phyloP scores from a whole-genome alignment of 169 alveolate species.

The Ichthyophthirius multifiliis region DNA sequence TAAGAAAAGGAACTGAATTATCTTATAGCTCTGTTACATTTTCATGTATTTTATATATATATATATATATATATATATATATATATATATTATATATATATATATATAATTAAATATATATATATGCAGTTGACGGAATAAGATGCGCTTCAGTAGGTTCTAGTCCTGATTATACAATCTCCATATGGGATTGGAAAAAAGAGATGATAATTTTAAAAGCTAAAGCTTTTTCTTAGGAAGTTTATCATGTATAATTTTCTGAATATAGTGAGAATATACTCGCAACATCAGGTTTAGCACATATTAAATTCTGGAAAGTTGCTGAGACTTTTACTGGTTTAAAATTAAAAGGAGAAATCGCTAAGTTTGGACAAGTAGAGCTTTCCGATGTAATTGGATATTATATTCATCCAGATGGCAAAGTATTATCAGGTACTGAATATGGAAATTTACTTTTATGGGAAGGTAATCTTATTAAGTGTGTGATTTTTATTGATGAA shows the following conservation, averaged over 20 bases:
- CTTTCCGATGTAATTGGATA: conserved; percentile 86
- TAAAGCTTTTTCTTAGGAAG: conserved; percentile 91
- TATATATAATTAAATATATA: too few relatives aligned
- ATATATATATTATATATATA: not conserved
- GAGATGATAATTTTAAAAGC: conserved; percentile 84
- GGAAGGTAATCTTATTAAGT: conserved; percentile 92
- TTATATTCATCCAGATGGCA: conserved; percentile 91
- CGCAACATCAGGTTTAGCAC: conserved; percentile 88
- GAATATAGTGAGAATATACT: conserved; percentile 42
- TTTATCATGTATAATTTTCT: conserved; percentile 35
- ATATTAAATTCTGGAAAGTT: conserved; percentile 93
- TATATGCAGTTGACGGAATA: conserved; percentile 55
- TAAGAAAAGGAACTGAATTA: conserved; percentile 83
- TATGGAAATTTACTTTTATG: conserved; percentile 90
- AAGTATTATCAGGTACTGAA: conserved; percentile 86
- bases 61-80: not conserved
- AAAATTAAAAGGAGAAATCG: conserved; percentile 89
- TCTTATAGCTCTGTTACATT: conserved; percentile 11
- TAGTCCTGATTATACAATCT: conserved; percentile 86
- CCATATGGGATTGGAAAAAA: conserved; percentile 90
- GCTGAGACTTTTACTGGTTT: conserved; percentile 93
- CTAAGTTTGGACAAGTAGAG: conserved; percentile 91
- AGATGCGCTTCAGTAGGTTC: conserved; percentile 83
- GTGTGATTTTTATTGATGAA: conserved; percentile 64
- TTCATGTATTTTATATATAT: not conserved